Base-by-base conservation (phyloP, 176 grass and related monocot genomes). In the Hyparrhenia diplandra region DNA sequence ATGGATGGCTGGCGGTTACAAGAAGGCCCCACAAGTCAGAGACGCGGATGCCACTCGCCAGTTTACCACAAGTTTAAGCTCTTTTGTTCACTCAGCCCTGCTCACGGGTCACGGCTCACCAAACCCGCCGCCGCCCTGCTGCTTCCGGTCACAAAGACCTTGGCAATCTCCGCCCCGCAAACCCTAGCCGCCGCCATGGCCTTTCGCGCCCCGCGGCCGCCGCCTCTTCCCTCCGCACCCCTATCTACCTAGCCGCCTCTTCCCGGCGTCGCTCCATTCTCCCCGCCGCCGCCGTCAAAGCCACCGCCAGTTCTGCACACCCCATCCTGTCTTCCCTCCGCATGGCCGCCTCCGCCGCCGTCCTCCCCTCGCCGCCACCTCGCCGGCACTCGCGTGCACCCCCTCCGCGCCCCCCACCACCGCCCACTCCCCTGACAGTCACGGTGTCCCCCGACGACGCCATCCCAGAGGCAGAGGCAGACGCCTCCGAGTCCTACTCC, bases 361-460 rank as follows among this genome's bases (percentile, higher is more conserved):
- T 91, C 23, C 46, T 97, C n/a, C n/a, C 75, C 82, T 97, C 43
- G 85, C 84, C 10, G 82, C 87, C 6, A 81, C 92, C 39, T 74
- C 83, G 40, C 73, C 92, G 5, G 86, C 47, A 13, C 69, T 92
- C 40, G 82, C 88, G 6, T 91, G 89, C 72, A 74, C 31, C 5
- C 76, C 76, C 2, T 16, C 81, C 31, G 77, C 42, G 24, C n/a
- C 59, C 84, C 1, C 60, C 27, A 13, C 21, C 45, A 1, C 6
- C 73, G n/a, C 52, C 54, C 46, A 24, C 82, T 5, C 52, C 79
- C 14, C 37, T 74, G 31, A 65, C 75, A 41, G 61, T 13, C 73
- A 32, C 87, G 5, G 65, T 69, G 49, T 70, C 78, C 7, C 2
- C 75, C 43, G 78, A 87, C 69, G 78, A 83, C 10, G 1, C 80